Evolutionary conservation across 129 eudicot species (phyloP).

Genomic region (Escallonia rubra): DNA sequence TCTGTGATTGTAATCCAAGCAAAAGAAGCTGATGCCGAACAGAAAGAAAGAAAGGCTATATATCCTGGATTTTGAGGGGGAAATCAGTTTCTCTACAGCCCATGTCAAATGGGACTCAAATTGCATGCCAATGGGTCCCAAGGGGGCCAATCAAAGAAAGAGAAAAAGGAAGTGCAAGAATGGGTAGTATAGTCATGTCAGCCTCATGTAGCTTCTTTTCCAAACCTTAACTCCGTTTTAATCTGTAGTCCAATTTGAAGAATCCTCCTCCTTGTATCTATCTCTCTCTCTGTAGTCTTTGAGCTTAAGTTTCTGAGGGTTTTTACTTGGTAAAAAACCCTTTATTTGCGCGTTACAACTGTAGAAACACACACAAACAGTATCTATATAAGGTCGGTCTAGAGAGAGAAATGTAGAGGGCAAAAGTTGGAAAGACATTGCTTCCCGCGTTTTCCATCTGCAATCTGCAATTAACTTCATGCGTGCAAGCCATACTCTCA

Average conservation of each 20-base stretch:
- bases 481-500: conserved; percentile 60
- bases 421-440: conserved; percentile 23
- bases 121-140: too few relatives aligned
- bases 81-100: too few relatives aligned
- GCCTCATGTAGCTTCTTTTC: neutral
- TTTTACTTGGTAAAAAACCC: neutral
- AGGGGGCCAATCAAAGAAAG: too few relatives aligned
- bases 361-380: neutral
- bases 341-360: conserved; percentile 29
- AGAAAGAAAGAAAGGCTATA: too few relatives aligned
- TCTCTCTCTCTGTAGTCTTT: conserved; percentile 7
- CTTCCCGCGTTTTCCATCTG: conserved; percentile 58
- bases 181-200: conserved; percentile 10
- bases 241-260: neutral
- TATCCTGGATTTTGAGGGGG: too few relatives aligned
- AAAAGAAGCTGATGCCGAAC: too few relatives aligned
- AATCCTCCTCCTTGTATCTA: neutral
- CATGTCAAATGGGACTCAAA: too few relatives aligned
- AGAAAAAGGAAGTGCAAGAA: neutral
- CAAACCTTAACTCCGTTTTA: neutral
- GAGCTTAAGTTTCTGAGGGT: conserved; percentile 28
- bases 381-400: neutral
- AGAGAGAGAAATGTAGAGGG: conserved; percentile 1
- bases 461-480: conserved; percentile 26
- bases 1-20: too few relatives aligned